Percentiles rank a stretch among this genome's conserved stretches.
phyloP scores from a whole-genome alignment of 1,139 yeast species.

The Zygotorulaspora mrakii region DNA sequence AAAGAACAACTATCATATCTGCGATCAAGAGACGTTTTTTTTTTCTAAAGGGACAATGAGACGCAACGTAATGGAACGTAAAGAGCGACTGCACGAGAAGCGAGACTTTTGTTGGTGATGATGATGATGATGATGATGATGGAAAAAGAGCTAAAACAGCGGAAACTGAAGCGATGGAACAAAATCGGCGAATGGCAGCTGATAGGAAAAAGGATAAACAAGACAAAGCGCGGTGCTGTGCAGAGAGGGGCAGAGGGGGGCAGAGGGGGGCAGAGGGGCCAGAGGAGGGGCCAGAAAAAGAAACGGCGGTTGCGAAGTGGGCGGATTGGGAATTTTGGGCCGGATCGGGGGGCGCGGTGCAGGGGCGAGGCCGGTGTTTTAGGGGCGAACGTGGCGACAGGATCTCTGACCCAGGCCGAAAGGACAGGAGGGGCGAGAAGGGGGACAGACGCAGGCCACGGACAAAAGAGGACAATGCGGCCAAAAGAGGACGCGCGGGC shows the following conservation, averaged over 20 bases:
- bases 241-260: neutral
- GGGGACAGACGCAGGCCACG: neutral
- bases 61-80: conserved; percentile 1
- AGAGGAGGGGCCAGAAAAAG: too few relatives aligned
- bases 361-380: too few relatives aligned
- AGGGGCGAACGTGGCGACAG: too few relatives aligned
- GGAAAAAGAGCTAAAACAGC: too few relatives aligned
- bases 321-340: too few relatives aligned
- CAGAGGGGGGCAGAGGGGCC: neutral
- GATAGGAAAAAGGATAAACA: neutral
- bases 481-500: neutral
- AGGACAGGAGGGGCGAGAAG: neutral
- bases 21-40: neutral
- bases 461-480: neutral
- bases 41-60: conserved; percentile 1
- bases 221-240: neutral
- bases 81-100: neutral
- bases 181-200: neutral
- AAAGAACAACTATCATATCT: too few relatives aligned
- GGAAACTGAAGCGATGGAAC: too few relatives aligned
- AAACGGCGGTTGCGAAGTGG: too few relatives aligned
- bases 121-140: too few relatives aligned
- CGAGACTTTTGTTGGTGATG: too few relatives aligned
- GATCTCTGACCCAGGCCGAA: too few relatives aligned
- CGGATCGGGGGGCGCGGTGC: too few relatives aligned